phyloP scores from a whole-genome alignment of 768 basidiomycete species.

The Obba rivulosa region DNA sequence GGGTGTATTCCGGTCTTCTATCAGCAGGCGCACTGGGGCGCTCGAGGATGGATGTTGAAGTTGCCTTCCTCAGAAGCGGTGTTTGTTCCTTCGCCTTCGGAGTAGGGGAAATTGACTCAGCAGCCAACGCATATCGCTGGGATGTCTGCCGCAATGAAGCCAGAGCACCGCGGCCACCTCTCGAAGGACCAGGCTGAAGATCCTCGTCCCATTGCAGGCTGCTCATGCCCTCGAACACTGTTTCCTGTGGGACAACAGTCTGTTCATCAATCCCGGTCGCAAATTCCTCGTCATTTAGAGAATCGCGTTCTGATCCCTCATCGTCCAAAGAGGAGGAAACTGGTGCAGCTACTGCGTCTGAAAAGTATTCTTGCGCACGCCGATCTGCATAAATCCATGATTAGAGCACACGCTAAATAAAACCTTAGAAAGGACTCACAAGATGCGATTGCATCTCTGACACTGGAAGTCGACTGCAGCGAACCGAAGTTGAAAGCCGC shows the following conservation, averaged over 20 bases:
- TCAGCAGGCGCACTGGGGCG: not conserved
- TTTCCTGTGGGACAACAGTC: constrained; percentile 5
- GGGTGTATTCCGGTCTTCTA: not conserved
- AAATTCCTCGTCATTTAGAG: constrained; percentile 15
- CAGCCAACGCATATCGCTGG: too few relatives aligned
- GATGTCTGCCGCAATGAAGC: too few relatives aligned
- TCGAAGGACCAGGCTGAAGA: constrained; percentile 14
- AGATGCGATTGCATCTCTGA: constrained; percentile 16
- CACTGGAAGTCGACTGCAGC: constrained; percentile 13
- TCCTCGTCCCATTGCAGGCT: constrained; percentile 26
- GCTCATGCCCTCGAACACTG: constrained; percentile 10
- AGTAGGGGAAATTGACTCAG: not conserved
- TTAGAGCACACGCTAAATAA: not conserved
- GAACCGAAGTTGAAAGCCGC: constrained; percentile 13
- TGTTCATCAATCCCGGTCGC: constrained; percentile 12
- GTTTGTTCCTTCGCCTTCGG: constrained; percentile 16
- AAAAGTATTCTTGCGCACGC: constrained; percentile 61
- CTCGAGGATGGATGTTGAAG: constrained; percentile 9
- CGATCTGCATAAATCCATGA: constrained; percentile 41
- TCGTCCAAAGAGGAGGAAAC: constrained; percentile 38
- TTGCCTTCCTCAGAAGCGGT: constrained; percentile 12
- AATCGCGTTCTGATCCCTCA: constrained; percentile 28
- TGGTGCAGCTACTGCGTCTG: constrained; percentile 51
- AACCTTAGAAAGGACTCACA: constrained; percentile 8
- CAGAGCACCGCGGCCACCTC: too few relatives aligned